A percentile compares a stretch with the other conserved stretches of the same genome.
Conservation (phyloP, 2,329 filamentous ascomycete genomes). For the Curvularia eragrostidis region DNA sequence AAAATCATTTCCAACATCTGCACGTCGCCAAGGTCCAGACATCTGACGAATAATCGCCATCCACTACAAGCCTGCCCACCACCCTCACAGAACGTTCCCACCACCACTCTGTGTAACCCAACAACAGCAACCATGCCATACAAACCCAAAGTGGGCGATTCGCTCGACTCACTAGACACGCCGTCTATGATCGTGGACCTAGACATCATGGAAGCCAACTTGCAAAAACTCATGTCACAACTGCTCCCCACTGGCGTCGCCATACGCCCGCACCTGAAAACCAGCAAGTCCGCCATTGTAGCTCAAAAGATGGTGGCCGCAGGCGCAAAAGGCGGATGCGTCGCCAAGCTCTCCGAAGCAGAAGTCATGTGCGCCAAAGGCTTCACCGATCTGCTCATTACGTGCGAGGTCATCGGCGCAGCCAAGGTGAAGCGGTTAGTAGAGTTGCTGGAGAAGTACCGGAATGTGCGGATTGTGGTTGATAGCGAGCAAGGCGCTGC, state of each 20-base stretch:
- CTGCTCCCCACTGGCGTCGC: constrained; percentile 56
- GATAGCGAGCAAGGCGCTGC: constrained; percentile 56
- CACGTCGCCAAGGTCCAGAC: too few relatives aligned
- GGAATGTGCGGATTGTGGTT: constrained; percentile 55
- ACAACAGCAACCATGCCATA: constrained; percentile 40
- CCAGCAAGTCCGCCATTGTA: constrained; percentile 58
- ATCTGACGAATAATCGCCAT: not conserved
- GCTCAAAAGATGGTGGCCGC: constrained; percentile 55
- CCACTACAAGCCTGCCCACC: not conserved
- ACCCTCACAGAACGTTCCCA: not conserved
- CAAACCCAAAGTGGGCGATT: constrained; percentile 53
- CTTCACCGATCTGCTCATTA: constrained; percentile 60
- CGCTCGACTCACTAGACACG: constrained; percentile 57
- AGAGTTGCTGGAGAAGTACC: constrained; percentile 52
- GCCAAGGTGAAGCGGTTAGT: constrained; percentile 57
- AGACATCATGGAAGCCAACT: constrained; percentile 60
- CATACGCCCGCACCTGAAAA: constrained; percentile 62
- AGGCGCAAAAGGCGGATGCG: constrained; percentile 60
- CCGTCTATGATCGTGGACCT: constrained; percentile 64
- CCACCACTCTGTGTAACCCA: not conserved
- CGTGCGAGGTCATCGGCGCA: constrained; percentile 58
- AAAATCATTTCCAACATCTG: too few relatives aligned
- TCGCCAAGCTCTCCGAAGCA: constrained; percentile 59
- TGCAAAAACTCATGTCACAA: constrained; percentile 55
- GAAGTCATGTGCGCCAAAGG: constrained; percentile 51